Evolutionary conservation across 2,329 filamentous ascomycete species (phyloP).

Genomic region (Colletotrichum horii): DNA sequence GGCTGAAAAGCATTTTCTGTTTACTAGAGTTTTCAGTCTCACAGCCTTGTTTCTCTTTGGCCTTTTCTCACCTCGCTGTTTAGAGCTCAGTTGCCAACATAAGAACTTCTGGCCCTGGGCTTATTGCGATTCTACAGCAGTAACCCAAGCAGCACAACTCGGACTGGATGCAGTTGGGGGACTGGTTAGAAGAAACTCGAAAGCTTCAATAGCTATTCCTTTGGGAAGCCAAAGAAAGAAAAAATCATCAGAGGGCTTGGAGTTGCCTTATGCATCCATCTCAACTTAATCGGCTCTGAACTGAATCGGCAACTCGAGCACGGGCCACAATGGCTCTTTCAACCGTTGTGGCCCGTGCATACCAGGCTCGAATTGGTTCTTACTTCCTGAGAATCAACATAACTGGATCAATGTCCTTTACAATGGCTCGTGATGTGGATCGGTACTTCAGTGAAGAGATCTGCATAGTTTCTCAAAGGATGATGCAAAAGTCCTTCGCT

Average conservation of each 20-base stretch:
- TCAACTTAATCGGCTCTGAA: not conserved
- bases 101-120: not conserved
- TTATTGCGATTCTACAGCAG: not conserved
- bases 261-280: not conserved
- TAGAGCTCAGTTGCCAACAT: not conserved
- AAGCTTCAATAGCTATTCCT: too few relatives aligned
- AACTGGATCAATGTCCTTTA: accelerated
- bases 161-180: too few relatives aligned
- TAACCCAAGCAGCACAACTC: too few relatives aligned
- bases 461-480: not conserved
- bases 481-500: not conserved
- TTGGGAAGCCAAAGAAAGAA: too few relatives aligned
- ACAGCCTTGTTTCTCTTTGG: accelerated
- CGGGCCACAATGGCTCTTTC: not conserved
- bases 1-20: not conserved
- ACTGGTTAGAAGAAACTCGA: too few relatives aligned
- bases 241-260: not conserved
- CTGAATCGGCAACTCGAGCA: not conserved
- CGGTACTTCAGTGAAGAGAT: accelerated
- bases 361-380: not conserved
- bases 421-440: not conserved
- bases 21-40: not conserved
- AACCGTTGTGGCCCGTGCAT: not conserved
- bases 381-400: not conserved
- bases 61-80: not conserved